phyloP scores from a whole-genome alignment of 2,329 filamentous ascomycete species.

The Colletotrichum salicis region DNA sequence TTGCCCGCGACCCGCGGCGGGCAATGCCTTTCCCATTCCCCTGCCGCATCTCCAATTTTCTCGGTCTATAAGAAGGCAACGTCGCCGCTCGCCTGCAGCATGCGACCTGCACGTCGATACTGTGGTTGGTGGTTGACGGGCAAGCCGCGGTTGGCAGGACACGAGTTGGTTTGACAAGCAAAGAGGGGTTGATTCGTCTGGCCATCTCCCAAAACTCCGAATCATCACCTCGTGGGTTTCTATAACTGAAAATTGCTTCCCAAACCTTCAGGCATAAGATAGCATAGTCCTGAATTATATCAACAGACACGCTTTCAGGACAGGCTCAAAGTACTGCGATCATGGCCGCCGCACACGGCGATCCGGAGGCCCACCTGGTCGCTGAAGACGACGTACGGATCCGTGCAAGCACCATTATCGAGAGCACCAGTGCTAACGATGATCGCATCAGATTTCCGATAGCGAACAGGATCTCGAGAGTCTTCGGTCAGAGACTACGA shows the following conservation, averaged over 20 bases:
- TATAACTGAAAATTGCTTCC: neutral
- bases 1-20: too few species aligned
- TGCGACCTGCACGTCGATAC: neutral
- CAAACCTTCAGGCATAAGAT: neutral
- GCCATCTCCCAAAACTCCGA: neutral
- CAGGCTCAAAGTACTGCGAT: neutral
- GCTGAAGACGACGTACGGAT: neutral
- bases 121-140: too few species aligned
- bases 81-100: neutral
- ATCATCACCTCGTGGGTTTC: neutral
- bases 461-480: neutral
- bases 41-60: neutral
- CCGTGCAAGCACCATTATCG: neutral
- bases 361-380: neutral
- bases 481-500: conserved; percentile 35
- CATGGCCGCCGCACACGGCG: neutral
- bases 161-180: neutral
- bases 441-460: neutral
- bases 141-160: neutral
- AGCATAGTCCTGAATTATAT: neutral
- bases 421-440: neutral
- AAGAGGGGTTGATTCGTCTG: neutral
- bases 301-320: neutral
- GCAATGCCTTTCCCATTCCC: neutral
- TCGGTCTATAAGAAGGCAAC: neutral